Evolutionary conservation across 441 rosid genomes (phyloP), one percentile per base, ranked within the genome.

Genomic region (Hura crepitans): DNA sequence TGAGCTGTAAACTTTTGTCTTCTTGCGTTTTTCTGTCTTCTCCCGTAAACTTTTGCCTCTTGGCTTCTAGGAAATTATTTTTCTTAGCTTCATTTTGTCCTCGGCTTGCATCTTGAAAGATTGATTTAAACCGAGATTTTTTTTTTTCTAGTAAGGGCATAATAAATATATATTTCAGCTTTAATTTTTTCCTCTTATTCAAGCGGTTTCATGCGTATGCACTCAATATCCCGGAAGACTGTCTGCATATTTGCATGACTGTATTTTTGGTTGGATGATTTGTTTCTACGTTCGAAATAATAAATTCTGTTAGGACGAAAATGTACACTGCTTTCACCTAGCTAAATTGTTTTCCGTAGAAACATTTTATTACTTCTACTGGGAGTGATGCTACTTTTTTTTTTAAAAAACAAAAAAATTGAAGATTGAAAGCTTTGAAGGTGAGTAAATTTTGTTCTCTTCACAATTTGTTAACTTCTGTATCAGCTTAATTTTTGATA

Each of bases 1-100:
- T 87, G 43, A 72, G 79, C 6, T 62, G 15, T 12, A 67, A n/a
- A n/a, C n/a, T n/a, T n/a, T n/a, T n/a, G n/a, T n/a, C 45, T 18
- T 58, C 3, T 25, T 33, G 25, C 25, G 18, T 4, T 43, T 20
- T 70, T 59, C 62, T 1, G 6, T 74, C 54, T n/a, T 2, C 27
- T 69, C 3, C 43, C 18, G 73, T 46, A 7, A 5, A 63, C 42
- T 45, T 12, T 67, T 11, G 6, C 23, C 14, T 22, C 1, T 62
- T 57, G 56, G 0, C 35, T 28, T 55, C 6, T 54, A 27, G 30
- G 20, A 45, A 43, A 33, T 15, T 6, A 56, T 28, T 14, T 13
- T 56, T 43, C 28, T 45, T 6, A 15, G 11, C 5, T 51, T 25
- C 20, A 10, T 23, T 22, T 39, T 1, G 18, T 53, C 42, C 6